A percentile compares a stretch with the other conserved stretches of the same genome.
Conservation (phyloP, 495 filamentous ascomycete genomes). For the Aspergillus diversus region DNA sequence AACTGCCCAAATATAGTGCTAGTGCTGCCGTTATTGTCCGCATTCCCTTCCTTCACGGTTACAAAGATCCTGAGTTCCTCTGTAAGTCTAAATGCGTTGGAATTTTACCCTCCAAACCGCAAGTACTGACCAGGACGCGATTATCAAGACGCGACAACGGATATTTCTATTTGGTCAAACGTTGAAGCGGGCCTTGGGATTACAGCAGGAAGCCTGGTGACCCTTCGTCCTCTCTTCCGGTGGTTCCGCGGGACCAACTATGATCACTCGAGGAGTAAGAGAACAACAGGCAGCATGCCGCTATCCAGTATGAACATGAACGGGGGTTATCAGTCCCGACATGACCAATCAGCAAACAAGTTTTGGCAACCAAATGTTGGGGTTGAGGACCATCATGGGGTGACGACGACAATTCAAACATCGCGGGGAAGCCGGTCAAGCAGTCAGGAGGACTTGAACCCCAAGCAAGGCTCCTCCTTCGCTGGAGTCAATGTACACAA, state of each 20-base stretch:
- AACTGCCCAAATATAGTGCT: constrained; percentile 26
- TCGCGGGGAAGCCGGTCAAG: constrained; percentile 35
- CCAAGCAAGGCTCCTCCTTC: constrained; percentile 29
- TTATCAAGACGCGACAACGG: constrained; percentile 40
- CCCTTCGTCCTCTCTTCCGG: constrained; percentile 52
- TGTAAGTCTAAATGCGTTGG: constrained; percentile 27
- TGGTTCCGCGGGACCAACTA: constrained; percentile 45
- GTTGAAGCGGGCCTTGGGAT: constrained; percentile 53
- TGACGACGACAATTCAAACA: constrained; percentile 40
- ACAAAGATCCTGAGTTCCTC: constrained; percentile 35
- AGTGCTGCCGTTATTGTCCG: constrained; percentile 45
- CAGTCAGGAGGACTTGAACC: constrained; percentile 46
- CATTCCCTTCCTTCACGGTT: constrained; percentile 38
- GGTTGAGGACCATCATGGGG: constrained; percentile 29
- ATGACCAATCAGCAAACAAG: constrained; percentile 25
- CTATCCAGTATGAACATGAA: constrained; percentile 37
- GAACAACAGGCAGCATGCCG: constrained; percentile 35
- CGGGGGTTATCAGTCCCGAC: constrained; percentile 26
- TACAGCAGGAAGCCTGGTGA: constrained; percentile 49
- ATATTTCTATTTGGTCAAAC: constrained; percentile 52
- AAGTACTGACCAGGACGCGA: constrained; percentile 18
- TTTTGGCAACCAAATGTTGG: constrained; percentile 42
- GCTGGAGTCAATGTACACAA: constrained; percentile 46
- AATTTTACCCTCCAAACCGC: background rate
- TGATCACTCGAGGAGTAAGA: constrained; percentile 31